These are phyloP conservation scores for Sporodiniella umbellata DNA, from an alignment of 371 early-diverging fungal genomes.

Conservation along the genomic window DNA sequence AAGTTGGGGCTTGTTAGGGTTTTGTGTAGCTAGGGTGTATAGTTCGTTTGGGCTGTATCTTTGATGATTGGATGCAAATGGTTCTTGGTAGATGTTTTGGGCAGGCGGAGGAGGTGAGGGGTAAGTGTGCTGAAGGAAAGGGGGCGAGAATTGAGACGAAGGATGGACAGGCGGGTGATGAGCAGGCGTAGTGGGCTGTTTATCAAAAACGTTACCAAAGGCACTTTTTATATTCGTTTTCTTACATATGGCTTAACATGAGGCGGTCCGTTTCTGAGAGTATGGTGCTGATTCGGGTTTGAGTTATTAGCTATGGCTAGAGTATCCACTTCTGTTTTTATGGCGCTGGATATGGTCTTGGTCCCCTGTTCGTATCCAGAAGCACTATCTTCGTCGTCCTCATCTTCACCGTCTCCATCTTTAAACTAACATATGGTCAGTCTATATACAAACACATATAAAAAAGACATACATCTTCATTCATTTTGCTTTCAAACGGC, in stretches of 20 bases:
- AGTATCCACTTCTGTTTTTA: conserved; percentile 2
- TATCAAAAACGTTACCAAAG: too few relatives aligned
- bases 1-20: conserved; percentile 35
- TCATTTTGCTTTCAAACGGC: conserved; percentile 62
- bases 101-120: conserved; percentile 10
- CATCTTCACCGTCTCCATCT: conserved; percentile 15
- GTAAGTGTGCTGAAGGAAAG: conserved; percentile 7
- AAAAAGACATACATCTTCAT: conserved; percentile 50
- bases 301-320: conserved; percentile 4
- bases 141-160: conserved; percentile 3
- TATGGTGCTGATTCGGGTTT: conserved; percentile 8
- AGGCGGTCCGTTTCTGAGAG: background rate
- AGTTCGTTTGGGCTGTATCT: background rate
- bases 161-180: too few relatives aligned
- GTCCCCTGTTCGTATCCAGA: conserved; percentile 10
- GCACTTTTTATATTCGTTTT: background rate
- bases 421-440: conserved; percentile 10
- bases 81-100: background rate
- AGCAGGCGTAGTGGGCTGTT: background rate
- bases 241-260: conserved; percentile 1
- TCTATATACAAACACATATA: background rate
- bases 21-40: conserved; percentile 1
- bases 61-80: background rate
- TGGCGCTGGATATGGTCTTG: conserved; percentile 4
- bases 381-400: conserved; percentile 7